Percentiles rank a stretch among this genome's conserved stretches.
Evolutionary conservation across 768 basidiomycete genomes (phyloP).

Genomic region (Lyophyllum semitale): DNA sequence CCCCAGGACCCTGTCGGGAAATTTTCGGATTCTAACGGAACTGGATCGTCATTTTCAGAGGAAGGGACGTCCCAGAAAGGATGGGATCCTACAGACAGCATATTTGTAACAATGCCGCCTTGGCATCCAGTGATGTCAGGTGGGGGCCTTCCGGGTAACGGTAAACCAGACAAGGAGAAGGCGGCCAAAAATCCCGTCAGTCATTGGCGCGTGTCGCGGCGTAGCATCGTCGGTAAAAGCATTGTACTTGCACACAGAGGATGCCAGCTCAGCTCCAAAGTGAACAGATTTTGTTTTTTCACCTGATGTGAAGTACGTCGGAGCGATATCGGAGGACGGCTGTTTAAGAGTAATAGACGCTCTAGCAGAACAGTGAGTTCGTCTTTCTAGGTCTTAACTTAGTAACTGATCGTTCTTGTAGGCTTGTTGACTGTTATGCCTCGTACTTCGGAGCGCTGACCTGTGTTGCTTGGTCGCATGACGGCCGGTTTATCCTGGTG

Average conservation of each 20-base stretch:
- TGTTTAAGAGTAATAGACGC: conserved; percentile 89
- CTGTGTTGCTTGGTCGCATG: conserved; percentile 93
- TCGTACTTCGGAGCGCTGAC: conserved; percentile 94
- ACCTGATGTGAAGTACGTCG: conserved; percentile 89
- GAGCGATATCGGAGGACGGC: conserved; percentile 91
- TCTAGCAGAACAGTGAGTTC: conserved; percentile 75
- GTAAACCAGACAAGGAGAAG: conserved; percentile 67
- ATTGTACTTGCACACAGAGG: not conserved
- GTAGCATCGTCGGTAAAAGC: conserved; percentile 68
- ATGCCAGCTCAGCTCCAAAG: not conserved
- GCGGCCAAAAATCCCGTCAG: conserved; percentile 84
- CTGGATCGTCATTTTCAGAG: conserved; percentile 24
- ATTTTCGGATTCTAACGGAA: conserved; percentile 24
- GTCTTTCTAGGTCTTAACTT: not conserved
- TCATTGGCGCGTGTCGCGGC: conserved; percentile 81
- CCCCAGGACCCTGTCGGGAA: conserved; percentile 55
- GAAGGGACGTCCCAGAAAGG: conserved; percentile 42
- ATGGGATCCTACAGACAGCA: conserved; percentile 78
- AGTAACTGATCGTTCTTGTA: conserved; percentile 27
- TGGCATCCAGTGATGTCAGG: conserved; percentile 72
- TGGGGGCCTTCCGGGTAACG: conserved; percentile 31
- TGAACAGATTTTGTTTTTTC: conserved; percentile 85
- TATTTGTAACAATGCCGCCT: conserved; percentile 82
- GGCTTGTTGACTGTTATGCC: conserved; percentile 90
- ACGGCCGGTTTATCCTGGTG: conserved; percentile 90